Conservation (phyloP, 345 rosid species). For the Eucalyptus curtisii region DNA sequence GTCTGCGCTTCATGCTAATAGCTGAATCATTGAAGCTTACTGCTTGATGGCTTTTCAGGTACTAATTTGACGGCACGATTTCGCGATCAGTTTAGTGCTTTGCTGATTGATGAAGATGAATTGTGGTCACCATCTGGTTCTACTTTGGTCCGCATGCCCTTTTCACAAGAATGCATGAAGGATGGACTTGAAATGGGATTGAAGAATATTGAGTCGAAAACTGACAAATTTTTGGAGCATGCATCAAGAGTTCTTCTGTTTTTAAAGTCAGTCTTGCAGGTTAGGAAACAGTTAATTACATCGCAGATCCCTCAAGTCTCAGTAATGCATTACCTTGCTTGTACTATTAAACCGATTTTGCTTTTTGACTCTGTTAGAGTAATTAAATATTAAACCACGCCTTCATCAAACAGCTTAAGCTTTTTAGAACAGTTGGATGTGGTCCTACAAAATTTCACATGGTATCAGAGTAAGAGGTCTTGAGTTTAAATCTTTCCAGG, state of each 20-base stretch:
- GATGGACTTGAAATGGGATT: slow-evolving; percentile 72
- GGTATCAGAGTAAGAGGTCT: too few relatives aligned
- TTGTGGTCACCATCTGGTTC: slow-evolving; percentile 63
- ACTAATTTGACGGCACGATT: slow-evolving; percentile 74
- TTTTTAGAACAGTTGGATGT: too few relatives aligned
- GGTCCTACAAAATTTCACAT: too few relatives aligned
- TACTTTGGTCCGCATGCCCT: slow-evolving; percentile 87
- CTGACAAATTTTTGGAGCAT: slow-evolving; percentile 61
- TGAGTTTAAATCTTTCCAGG: too few relatives aligned
- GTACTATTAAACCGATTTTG: neutral
- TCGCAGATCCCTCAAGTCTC: neutral
- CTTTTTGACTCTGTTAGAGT: neutral
- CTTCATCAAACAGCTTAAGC: too few relatives aligned
- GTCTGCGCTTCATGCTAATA: neutral
- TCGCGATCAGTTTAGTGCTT: slow-evolving; percentile 73
- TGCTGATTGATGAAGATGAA: slow-evolving; percentile 64
- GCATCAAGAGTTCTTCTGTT: slow-evolving; percentile 68
- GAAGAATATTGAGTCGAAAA: slow-evolving; percentile 44
- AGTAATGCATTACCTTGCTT: neutral
- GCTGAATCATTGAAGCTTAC: neutral
- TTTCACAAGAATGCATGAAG: slow-evolving; percentile 59
- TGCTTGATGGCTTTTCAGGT: slow-evolving; percentile 34
- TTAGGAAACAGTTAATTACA: neutral
- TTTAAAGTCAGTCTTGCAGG: slow-evolving; percentile 81
- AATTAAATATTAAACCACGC: too few relatives aligned